Evolutionary conservation across 257 asterid genomes (phyloP).

Genomic region (Paulownia fortunei): DNA sequence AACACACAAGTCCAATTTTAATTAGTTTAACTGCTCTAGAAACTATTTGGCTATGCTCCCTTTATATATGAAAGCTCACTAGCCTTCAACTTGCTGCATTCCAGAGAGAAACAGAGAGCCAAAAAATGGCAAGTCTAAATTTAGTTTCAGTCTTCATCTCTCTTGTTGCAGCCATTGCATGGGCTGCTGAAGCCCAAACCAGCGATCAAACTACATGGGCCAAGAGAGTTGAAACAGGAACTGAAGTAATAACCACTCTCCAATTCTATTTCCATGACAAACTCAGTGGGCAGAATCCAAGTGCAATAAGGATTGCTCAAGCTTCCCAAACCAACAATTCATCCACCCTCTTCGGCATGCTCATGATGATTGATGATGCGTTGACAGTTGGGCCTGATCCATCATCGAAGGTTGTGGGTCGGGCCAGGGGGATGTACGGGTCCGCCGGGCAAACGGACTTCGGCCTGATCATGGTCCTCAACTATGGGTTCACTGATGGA

Average conservation of each 20-base stretch:
- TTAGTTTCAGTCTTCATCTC: constrained; percentile 4
- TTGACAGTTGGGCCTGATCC: constrained; percentile 67
- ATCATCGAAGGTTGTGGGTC: constrained; percentile 59
- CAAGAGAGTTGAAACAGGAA: constrained; percentile 47
- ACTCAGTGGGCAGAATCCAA: constrained; percentile 68
- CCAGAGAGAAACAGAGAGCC: background rate
- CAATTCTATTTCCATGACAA: constrained; percentile 80
- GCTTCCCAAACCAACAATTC: constrained; percentile 42
- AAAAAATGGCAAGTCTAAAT: constrained; percentile 35
- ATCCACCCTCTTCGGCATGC: constrained; percentile 48
- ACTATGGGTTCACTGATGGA: constrained; percentile 65
- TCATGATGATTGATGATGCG: constrained; percentile 72
- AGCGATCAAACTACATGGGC: constrained; percentile 45
- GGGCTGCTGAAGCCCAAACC: constrained; percentile 36
- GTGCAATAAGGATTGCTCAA: constrained; percentile 54
- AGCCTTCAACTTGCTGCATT: background rate
- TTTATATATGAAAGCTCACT: constrained; percentile 15
- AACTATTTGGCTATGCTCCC: background rate
- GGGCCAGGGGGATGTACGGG: constrained; percentile 85
- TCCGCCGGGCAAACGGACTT: constrained; percentile 63
- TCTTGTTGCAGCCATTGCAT: constrained; percentile 3
- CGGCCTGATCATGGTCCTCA: constrained; percentile 67
- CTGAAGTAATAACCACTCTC: constrained; percentile 65
- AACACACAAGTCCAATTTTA: constrained; percentile 11
- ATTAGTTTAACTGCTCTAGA: constrained; percentile 34